Evolutionary conservation across 345 rosid species (phyloP).

Genomic region (Microthlaspi erraticum): DNA sequence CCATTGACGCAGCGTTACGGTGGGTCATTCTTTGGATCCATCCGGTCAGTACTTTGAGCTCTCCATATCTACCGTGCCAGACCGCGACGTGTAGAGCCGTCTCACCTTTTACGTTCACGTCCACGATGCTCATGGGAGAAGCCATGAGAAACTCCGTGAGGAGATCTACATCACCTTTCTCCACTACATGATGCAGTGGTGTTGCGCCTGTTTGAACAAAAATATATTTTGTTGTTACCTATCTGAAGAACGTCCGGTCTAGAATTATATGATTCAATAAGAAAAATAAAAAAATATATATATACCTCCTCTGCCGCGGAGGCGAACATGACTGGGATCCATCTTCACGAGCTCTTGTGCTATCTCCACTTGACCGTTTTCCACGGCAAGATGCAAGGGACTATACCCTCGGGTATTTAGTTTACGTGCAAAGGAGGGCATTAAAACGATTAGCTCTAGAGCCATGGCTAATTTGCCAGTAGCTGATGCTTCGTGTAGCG

Average conservation of each 20-base stretch:
- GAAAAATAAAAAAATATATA: too few relatives aligned
- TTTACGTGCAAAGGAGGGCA: slow-evolving; percentile 41
- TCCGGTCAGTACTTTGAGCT: slow-evolving; percentile 10
- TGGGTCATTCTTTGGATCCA: slow-evolving; percentile 1
- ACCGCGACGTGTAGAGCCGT: slow-evolving; percentile 37
- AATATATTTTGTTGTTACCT: too few relatives aligned
- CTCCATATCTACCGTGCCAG: background rate
- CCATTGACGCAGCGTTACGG: background rate
- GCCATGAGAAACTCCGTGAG: slow-evolving; percentile 17
- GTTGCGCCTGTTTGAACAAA: background rate
- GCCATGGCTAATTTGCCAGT: slow-evolving; percentile 29
- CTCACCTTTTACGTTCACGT: slow-evolving; percentile 15
- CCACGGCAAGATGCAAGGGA: slow-evolving; percentile 33
- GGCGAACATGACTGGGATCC: background rate
- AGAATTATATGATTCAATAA: too few relatives aligned
- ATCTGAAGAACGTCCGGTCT: background rate
- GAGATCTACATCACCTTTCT: slow-evolving; percentile 8
- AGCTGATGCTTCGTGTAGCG: slow-evolving; percentile 37
- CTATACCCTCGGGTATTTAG: slow-evolving; percentile 10
- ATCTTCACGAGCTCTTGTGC: background rate
- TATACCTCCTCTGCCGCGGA: slow-evolving; percentile 25
- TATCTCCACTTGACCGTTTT: background rate
- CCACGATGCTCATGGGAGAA: slow-evolving; percentile 19
- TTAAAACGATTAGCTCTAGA: slow-evolving; percentile 29
- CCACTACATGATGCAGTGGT: slow-evolving; percentile 15